Evolutionary conservation across 208 protist species (phyloP), one percentile per base, ranked within the genome.

Genomic region (Jaenimonas drosophilae): DNA sequence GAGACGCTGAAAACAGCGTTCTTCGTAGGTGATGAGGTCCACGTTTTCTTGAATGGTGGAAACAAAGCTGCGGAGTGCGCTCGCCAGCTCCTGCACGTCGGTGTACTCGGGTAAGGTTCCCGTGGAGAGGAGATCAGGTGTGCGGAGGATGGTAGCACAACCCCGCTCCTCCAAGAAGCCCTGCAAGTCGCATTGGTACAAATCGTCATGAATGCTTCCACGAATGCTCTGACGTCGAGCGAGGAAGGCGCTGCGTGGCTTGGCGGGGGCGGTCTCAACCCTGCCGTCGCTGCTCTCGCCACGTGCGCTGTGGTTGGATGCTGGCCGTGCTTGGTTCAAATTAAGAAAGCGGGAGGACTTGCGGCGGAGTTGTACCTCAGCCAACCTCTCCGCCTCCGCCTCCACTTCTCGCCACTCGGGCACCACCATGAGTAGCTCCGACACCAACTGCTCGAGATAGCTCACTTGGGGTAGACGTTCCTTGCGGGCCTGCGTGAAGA

Each of bases 1-100:
- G 17, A 73, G 46, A 7, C 74, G 59, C 47, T 64, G 46, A 41
- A 79, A 75, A 28, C 63, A 70, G 16, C 47, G 30, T 51, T 69
- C 46, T 33, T 58, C 49, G 25, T 66, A 38, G 0, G 45, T 26
- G 0, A 67, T 54, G 4, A 73, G 50, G 32, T 77, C 60, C 14
- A 40, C 45, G 33, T 67, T 48, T 45, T 83, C 74, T 32, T 57
- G 29, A 3, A 48, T 14, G 17, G 64, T n/a, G 23, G 49, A 27
- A 9, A 47, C 55, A 37, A 85, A 72, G 21, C 33, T 33, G 28
- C 70, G 60, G 24, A 85, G 46, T 4, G 70, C 67, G n/a, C 59
- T 44, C 16, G 44, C 43, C 23, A 76, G 49, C 4, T 37, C 38
- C 27, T 58, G 31, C 25, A 65, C 34, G 11, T 25, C 42, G 47